Base-by-base conservation (phyloP, 495 filamentous ascomycete species). In the Wilcoxina mikolae region DNA sequence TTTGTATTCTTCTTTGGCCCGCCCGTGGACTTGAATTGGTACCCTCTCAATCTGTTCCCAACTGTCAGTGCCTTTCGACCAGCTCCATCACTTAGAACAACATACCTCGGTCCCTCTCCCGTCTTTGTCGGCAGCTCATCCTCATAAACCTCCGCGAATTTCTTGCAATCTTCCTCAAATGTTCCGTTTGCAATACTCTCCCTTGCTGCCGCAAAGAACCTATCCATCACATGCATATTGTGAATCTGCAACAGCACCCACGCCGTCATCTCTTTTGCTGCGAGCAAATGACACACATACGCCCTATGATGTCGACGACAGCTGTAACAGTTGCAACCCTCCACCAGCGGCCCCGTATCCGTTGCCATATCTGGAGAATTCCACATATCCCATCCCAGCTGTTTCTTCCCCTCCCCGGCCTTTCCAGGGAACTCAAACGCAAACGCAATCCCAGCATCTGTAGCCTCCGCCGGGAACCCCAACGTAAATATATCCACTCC, bases 191-290 rank as follows among this genome's bases (percentile, higher is more conserved):
- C 68, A 15, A 87, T 82, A 45, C 74, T 79, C 2, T 66, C 61
- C 4, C 89, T 78, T 3, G 94, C 72, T 0, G 71, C 72, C 0
- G 71, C 65, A 65, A 96, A 95, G 72, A 98, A 96, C 0, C 62
- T 39, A 49, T 79, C 73, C 44, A 94, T 65, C 1, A 84, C 68
- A 26, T 80, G 73, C 60, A 85, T 76, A 65, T 98, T 98, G 69
- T 98, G 91, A 58, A 94, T 73, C 66, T 95, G 89, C 24, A 98
- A 71, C 12, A 98, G 74, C 2, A 85, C 83, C 91, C 91, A 98
- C 23, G 79, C 90, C 2, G 94, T 79, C 93, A 98, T 95, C 67
- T 98, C 91, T 59, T 87, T 89, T 0, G 91, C 86, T 15, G 72
- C 67, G 3, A 98, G 75, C 3, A 98, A 75, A 65, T 98, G 93